phyloP scores from a whole-genome alignment of 2,329 filamentous ascomycete genomes.

The Ceratocystis variospora region DNA sequence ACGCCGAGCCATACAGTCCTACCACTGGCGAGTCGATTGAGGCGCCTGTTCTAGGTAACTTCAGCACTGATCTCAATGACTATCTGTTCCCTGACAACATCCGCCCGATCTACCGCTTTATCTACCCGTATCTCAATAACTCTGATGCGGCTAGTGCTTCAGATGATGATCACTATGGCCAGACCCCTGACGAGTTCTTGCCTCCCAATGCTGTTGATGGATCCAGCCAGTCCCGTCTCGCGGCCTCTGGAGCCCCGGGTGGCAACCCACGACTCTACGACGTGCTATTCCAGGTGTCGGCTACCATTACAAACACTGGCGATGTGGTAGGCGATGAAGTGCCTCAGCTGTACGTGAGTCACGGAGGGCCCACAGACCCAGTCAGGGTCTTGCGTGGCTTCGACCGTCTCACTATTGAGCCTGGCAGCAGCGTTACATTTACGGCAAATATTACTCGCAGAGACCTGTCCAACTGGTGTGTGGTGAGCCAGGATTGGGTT shows the following conservation, averaged over 20 bases:
- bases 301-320: conserved; percentile 60
- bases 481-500: conserved; percentile 69
- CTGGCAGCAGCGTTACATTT: conserved; percentile 56
- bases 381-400: conserved; percentile 60
- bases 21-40: conserved; percentile 47
- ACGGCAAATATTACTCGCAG: conserved; percentile 56
- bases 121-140: conserved; percentile 62
- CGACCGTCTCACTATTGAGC: conserved; percentile 55
- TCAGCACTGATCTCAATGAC: conserved; percentile 46
- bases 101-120: conserved; percentile 39
- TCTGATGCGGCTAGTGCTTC: conserved; percentile 43
- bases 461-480: conserved; percentile 81
- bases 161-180: conserved; percentile 45
- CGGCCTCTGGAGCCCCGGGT: conserved; percentile 42
- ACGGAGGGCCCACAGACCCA: conserved; percentile 64
- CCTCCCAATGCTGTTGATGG: conserved; percentile 44
- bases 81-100: conserved; percentile 54
- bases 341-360: conserved; percentile 63
- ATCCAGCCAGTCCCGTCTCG: conserved; percentile 40
- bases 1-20: conserved; percentile 41
- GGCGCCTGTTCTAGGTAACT: conserved; percentile 51
- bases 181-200: conserved; percentile 43
- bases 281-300: conserved; percentile 51
- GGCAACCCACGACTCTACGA: conserved; percentile 56
- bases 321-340: conserved; percentile 52